A percentile compares a stretch with the other conserved stretches of the same genome.
Evolutionary conservation across 805 yeast genomes (phyloP).

Genomic region (Millerozyma acaciae): DNA sequence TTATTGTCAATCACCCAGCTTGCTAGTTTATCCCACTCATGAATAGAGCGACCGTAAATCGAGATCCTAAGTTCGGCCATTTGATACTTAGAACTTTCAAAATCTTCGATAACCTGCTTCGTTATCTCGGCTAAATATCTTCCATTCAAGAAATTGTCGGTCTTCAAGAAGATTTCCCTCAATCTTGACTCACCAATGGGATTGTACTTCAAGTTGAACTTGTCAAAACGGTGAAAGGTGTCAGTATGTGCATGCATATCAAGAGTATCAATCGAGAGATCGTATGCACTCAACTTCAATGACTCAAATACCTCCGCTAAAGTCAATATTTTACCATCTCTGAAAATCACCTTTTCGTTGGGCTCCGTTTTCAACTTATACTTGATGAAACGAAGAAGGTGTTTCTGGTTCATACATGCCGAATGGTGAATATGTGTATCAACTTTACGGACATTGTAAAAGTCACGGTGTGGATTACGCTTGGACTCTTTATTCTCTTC

Average conservation of each 20-base stretch:
- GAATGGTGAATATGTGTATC: slow-evolving; percentile 99
- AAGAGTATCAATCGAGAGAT: slow-evolving; percentile 89
- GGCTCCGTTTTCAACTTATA: slow-evolving; percentile 86
- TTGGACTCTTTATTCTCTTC: slow-evolving; percentile 89
- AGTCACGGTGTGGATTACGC: slow-evolving; percentile 94
- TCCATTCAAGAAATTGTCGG: slow-evolving; percentile 90
- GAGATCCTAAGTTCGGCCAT: slow-evolving; percentile 97
- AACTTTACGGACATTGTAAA: slow-evolving; percentile 92
- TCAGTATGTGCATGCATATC: slow-evolving; percentile 99
- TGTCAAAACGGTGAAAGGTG: slow-evolving; percentile 96
- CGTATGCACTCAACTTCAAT: slow-evolving; percentile 87
- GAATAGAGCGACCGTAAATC: slow-evolving; percentile 81
- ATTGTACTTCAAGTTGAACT: slow-evolving; percentile 93
- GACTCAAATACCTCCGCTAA: slow-evolving; percentile 89
- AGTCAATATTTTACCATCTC: slow-evolving; percentile 88
- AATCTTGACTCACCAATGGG: slow-evolving; percentile 98
- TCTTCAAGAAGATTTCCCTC: slow-evolving; percentile 92
- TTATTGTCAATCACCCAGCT: slow-evolving; percentile 94
- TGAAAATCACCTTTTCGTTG: slow-evolving; percentile 83
- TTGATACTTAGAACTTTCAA: slow-evolving; percentile 93
- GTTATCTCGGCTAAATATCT: slow-evolving; percentile 90
- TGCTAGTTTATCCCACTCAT: slow-evolving; percentile 96
- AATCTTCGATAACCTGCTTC: slow-evolving; percentile 87
- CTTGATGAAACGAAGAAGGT: slow-evolving; percentile 87
- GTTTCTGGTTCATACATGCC: slow-evolving; percentile 99